These are phyloP conservation scores for Amaranthus cruentus DNA, from an alignment of 148 eudicot genomes.

Conservation along the genomic window DNA sequence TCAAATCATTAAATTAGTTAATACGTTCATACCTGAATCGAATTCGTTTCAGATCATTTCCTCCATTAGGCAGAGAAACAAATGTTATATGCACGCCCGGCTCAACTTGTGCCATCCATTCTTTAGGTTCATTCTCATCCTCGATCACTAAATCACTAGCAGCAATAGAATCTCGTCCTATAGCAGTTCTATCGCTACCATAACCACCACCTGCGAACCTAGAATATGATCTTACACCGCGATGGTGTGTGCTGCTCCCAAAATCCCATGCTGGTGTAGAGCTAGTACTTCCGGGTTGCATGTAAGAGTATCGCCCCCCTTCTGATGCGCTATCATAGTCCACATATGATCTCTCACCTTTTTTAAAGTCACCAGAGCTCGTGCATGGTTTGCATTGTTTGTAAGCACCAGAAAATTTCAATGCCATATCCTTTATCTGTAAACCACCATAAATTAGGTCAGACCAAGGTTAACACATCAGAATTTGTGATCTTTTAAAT, in stretches of 20 bases:
- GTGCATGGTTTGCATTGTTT: slow-evolving; percentile 72
- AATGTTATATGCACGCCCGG: slow-evolving; percentile 98
- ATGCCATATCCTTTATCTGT: slow-evolving; percentile 95
- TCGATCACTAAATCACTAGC: slow-evolving; percentile 62
- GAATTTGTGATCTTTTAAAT: background rate
- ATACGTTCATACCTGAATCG: slow-evolving; percentile 70
- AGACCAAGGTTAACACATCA: background rate
- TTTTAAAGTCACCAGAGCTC: slow-evolving; percentile 53
- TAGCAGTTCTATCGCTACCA: slow-evolving; percentile 41
- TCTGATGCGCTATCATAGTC: slow-evolving; percentile 86
- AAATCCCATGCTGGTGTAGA: slow-evolving; percentile 96
- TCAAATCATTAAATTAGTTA: background rate
- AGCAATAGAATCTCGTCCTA: slow-evolving; percentile 44
- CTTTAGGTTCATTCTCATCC: slow-evolving; percentile 81
- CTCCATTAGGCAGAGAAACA: slow-evolving; percentile 80
- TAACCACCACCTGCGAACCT: slow-evolving; percentile 43
- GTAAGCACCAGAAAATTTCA: slow-evolving; percentile 69
- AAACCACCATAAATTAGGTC: background rate
- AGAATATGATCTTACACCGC: slow-evolving; percentile 41
- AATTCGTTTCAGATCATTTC: slow-evolving; percentile 89
- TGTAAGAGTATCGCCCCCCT: slow-evolving; percentile 62
- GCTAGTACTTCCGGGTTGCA: slow-evolving; percentile 76
- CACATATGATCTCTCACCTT: slow-evolving; percentile 52
- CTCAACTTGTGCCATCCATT: slow-evolving; percentile 98
- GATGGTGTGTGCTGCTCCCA: slow-evolving; percentile 38